Evolutionary conservation across 2,329 filamentous ascomycete species (phyloP), one percentile per base, ranked within the genome.

Genomic region (Aspergillus brunneoviolaceus): DNA sequence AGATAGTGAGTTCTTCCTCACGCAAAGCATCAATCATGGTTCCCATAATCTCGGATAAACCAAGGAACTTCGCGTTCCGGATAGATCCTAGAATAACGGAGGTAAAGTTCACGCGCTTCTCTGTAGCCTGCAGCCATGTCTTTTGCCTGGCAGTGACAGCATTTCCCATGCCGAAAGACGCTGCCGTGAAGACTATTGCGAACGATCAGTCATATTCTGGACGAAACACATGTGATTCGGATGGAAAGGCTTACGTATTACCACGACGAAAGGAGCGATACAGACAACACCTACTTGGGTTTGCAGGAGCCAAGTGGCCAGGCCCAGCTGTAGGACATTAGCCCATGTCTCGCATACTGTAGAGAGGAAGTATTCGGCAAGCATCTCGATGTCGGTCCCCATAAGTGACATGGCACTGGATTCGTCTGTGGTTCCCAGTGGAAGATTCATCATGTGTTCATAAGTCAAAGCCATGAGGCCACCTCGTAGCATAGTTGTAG

Each of bases 41-140:
- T 68, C 4, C 78, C 65, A 65, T 64, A 0, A 51, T 39, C n/a
- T 63, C 57, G 25, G 60, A 54, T 7, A 67, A 45, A 0, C 78
- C 79, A 0, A 77, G 72, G 11, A 79, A 70, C 55, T 79, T 80
- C 54, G 80, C 67, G 27, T 70, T 73, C 53, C 77, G 79, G 66
- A 81, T 79, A 25, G 72, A 74, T 0, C 73, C 73, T 0, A 81
- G 63, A 5, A 77, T 71, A 21, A 70, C 70, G 11, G 75, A 69
- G 0, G 78, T 81, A 39, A 74, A 70, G 21, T 72, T 75, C 23
- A 82, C 74, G 3, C 79, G 74, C 33, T 73, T 72, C 63, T 81
- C 71, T 2, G 77, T 78, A 14, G 76, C 75, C 21, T 72, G 68
- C 47, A 80, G 73, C 79, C 80, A 81, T 6, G 59, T 58, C 27